phyloP scores from a whole-genome alignment of 495 filamentous ascomycete genomes.

The Parathielavia appendiculata region DNA sequence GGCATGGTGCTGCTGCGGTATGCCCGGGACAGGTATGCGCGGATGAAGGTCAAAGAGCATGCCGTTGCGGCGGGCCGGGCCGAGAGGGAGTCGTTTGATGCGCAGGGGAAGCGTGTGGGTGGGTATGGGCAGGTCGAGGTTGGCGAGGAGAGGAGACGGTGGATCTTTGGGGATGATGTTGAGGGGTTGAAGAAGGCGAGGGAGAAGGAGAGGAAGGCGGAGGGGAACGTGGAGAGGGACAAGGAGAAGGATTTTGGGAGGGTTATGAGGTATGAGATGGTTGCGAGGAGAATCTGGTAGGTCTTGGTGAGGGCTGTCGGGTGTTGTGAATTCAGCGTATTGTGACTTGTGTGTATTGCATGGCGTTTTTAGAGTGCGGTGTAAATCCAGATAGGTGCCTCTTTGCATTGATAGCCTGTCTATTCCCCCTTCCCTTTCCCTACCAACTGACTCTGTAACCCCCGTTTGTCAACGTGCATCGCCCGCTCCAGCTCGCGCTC shows the following conservation, averaged over 20 bases:
- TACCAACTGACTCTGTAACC: slow-evolving; percentile 58
- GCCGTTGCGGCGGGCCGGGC: slow-evolving; percentile 42
- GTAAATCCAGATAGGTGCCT: neutral
- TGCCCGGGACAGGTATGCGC: slow-evolving; percentile 67
- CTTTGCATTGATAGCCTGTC: neutral
- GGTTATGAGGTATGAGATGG: slow-evolving; percentile 85
- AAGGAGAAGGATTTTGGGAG: slow-evolving; percentile 51
- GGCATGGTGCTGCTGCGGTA: slow-evolving; percentile 76
- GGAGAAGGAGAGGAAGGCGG: slow-evolving; percentile 58
- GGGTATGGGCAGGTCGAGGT: slow-evolving; percentile 82
- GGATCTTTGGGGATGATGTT: slow-evolving; percentile 82
- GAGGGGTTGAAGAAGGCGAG: slow-evolving; percentile 62
- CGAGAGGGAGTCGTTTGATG: slow-evolving; percentile 53
- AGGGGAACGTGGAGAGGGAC: slow-evolving; percentile 54
- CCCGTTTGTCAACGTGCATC: slow-evolving; percentile 69
- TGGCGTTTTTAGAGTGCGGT: neutral
- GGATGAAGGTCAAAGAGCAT: slow-evolving; percentile 69
- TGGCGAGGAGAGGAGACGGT: slow-evolving; percentile 75
- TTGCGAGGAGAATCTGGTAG: slow-evolving; percentile 46
- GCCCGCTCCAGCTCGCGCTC: slow-evolving; percentile 74
- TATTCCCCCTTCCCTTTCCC: neutral
- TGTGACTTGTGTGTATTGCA: neutral
- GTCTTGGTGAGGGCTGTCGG: neutral
- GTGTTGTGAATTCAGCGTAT: neutral
- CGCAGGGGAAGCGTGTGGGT: slow-evolving; percentile 67